Percentiles rank a stretch among this genome's conserved stretches.
Evolutionary conservation across 73 alveolate genomes (phyloP).

Genomic region (Urostyla sp.): DNA sequence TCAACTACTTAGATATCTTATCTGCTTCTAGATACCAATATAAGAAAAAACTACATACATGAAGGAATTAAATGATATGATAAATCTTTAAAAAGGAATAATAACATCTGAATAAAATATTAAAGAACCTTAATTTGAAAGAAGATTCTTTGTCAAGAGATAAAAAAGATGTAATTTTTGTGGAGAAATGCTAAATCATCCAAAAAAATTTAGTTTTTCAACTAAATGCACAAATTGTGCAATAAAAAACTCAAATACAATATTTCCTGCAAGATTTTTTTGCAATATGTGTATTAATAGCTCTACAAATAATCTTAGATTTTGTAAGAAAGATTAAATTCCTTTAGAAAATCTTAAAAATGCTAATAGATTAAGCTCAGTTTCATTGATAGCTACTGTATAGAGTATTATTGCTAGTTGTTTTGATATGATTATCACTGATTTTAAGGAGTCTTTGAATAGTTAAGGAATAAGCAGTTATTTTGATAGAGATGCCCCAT

Average conservation of each 20-base stretch:
- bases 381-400: neutral
- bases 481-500: neutral
- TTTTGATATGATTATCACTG: neutral
- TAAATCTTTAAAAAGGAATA: too few relatives aligned
- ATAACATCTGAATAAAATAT: neutral
- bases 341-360: constrained; percentile 33
- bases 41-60: constrained; percentile 33
- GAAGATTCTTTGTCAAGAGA: constrained; percentile 9
- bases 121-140: neutral
- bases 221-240: constrained; percentile 41
- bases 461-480: constrained; percentile 2
- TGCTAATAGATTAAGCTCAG: neutral
- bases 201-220: constrained; percentile 38
- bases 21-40: constrained; percentile 44
- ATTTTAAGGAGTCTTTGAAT: neutral
- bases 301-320: neutral
- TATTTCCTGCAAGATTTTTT: constrained; percentile 48
- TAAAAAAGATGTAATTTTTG: constrained; percentile 48
- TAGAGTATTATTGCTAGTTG: constrained; percentile 4
- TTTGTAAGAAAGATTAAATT: constrained; percentile 3
- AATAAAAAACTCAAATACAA: constrained; percentile 23
- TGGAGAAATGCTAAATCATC: constrained; percentile 32
- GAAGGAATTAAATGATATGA: neutral
- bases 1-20: constrained; percentile 7
- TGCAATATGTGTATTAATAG: constrained; percentile 41